Evolutionary conservation across 176 grass and related monocot genomes (phyloP), one percentile per base, ranked within the genome.

Genomic region (Guadua angustifolia): DNA sequence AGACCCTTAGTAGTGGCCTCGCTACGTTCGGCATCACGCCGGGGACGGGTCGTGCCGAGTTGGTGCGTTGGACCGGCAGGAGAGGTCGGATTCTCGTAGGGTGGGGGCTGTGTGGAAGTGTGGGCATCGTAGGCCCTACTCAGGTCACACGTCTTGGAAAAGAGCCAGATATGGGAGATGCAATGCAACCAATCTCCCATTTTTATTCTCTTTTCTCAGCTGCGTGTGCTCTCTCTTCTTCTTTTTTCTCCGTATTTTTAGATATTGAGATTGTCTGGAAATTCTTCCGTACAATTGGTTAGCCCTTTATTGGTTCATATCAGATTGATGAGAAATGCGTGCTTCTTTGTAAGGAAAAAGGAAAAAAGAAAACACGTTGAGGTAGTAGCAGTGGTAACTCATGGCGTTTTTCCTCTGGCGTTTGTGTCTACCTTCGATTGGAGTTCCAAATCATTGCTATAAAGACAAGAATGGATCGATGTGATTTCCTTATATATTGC

Each of bases 381-480:
- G 69, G 39, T 46, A n/a, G 19, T 3, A 71, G 42, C 40, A 15
- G 58, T n/a, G 15, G 44, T 7, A 39, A 45, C 21, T 60, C 25
- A 1, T 39, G 16, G 8, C 71, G 22, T 43, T 57, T 67, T 22
- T 32, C 17, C 5, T 24, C 5, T 39, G 16, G 8, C 60, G 22
- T 43, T 57, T 67, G 71, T 45, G 50, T 52, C 19, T 56, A 55
- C n/a, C 22, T 7, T 11, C 29, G 17, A 65, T 45, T 73, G 68
- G 57, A 45, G 76, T 7, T 86, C 45, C 57, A 32, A 73, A 86
- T 80, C 57, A 80, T 80, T 62, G 69, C 36, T 32, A 29, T 64
- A 17, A 35, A 55, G 77, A 74, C 77, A 40, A 13, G 13, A 49
- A 29, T 0, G 2, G 8, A n/a, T n/a, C n/a, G n/a, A 13, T 64